Base-by-base conservation (phyloP, 1,139 yeast genomes). In the Saccharomyces pastorianus region DNA sequence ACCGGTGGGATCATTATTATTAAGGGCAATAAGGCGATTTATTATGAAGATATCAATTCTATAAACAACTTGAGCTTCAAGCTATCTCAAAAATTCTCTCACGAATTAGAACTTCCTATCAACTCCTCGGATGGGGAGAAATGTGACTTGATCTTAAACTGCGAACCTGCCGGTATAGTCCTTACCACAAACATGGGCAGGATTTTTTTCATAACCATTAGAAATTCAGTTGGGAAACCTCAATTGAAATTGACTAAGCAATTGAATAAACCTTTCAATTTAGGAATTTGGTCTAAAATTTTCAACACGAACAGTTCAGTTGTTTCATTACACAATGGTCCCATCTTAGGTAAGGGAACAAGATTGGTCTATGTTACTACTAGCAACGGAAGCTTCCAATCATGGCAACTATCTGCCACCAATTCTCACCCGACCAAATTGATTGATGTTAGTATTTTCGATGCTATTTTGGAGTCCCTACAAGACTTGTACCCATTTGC, bases 111-210 rank as follows among this genome's bases (percentile, higher is more conserved):
- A 6, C 58, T 82, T 29, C 44, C 23, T 38, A 38, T 38, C 3
- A 73, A 72, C 4, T 66, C 84, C 14, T 64, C 70, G 8, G 76
- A 75, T 49, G 78, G 80, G 29, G 95, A 88, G 64, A 70, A 70
- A 51, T 74, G 88, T 27, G 80, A 83, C 1, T 66, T 76, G 48
- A 79, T 85, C 2, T 80, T 82, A 57, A 81, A 80, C 58, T 77
- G 84, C 14, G 91, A 86, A 60, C 93, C 95, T 0, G 83, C 87
- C 2, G 96, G 96, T 1, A 72, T 89, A 6, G 75, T 85, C 1
- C 68, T 87, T 9, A 80, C 90, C 4, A 88, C 96, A 0, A 81
- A 89, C 4, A 75, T 80, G 62, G 89, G 88, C 44, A 61, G 95
- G 57, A 80, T 85, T 50, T 68, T 85, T 11, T 73, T 87, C 51